phyloP scores from a whole-genome alignment of 805 yeast species.

The Wickerhamiella galacta region DNA sequence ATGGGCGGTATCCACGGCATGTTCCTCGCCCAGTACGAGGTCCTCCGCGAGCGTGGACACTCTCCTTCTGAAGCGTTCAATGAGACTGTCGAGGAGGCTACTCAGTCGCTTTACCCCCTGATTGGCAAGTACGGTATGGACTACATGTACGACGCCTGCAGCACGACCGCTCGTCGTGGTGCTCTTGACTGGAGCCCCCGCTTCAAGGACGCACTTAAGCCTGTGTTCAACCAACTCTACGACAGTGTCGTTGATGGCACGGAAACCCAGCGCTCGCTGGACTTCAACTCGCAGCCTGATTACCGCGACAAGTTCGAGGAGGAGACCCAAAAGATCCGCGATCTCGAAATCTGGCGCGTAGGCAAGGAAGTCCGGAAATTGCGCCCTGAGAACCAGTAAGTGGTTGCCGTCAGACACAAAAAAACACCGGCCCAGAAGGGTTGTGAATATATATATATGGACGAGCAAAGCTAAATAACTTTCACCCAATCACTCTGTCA shows the following conservation, averaged over 20 bases:
- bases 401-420: not conserved
- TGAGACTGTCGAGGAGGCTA: conserved; percentile 99
- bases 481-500: conserved; percentile 34
- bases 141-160: conserved; percentile 99
- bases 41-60: conserved; percentile 98
- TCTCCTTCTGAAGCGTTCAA: conserved; percentile 99
- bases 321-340: conserved; percentile 86
- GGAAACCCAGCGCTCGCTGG: conserved; percentile 96
- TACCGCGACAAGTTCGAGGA: conserved; percentile 92
- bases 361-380: conserved; percentile 99
- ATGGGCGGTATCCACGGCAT: conserved; percentile 99
- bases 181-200: conserved; percentile 99
- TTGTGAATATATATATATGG: not conserved
- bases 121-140: conserved; percentile 99
- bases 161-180: conserved; percentile 99
- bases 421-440: conserved; percentile 3
- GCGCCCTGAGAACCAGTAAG: conserved; percentile 95
- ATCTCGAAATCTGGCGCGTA: conserved; percentile 98
- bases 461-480: not conserved
- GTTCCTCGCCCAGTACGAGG: conserved; percentile 99
- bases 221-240: conserved; percentile 93
- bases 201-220: conserved; percentile 97
- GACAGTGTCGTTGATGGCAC: conserved; percentile 88
- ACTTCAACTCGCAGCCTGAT: conserved; percentile 95
- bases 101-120: conserved; percentile 98